Evolutionary conservation across 2,329 filamentous ascomycete genomes (phyloP).

Genomic region (Atkinsonella hypoxylon): DNA sequence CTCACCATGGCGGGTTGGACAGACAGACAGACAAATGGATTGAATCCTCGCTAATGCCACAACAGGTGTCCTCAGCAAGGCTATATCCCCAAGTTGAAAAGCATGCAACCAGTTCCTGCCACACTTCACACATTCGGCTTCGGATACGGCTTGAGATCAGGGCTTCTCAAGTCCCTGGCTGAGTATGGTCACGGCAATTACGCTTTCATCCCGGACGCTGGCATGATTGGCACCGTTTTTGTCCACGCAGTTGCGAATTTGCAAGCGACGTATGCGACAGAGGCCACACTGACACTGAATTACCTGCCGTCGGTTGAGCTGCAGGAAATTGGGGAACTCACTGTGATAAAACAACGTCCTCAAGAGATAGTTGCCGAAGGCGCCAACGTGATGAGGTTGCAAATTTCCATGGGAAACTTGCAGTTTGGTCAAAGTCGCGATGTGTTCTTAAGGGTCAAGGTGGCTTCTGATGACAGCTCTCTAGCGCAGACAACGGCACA

Average conservation of each 20-base stretch:
- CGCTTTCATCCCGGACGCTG: conserved; percentile 48
- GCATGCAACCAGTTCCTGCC: conserved; percentile 27
- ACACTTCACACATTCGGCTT: conserved; percentile 29
- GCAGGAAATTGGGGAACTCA: conserved; percentile 25
- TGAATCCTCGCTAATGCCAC: not conserved
- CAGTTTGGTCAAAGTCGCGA: conserved; percentile 51
- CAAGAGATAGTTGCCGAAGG: not conserved
- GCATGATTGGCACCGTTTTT: conserved; percentile 53
- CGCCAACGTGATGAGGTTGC: conserved; percentile 17
- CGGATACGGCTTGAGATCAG: conserved; percentile 25
- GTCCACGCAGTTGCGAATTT: conserved; percentile 50
- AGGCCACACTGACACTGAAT: conserved; percentile 29
- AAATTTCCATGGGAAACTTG: conserved; percentile 36
- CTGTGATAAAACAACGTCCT: conserved; percentile 23
- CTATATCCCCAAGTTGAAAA: conserved; percentile 41
- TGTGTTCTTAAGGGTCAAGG: conserved; percentile 31
- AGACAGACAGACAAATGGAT: too few relatives aligned
- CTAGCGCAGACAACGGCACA: not conserved
- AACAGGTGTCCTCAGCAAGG: conserved; percentile 34
- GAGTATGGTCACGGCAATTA: conserved; percentile 46
- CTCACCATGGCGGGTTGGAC: too few relatives aligned
- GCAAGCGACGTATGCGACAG: conserved; percentile 43
- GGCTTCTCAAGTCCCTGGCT: conserved; percentile 46
- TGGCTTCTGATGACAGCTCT: conserved; percentile 8
- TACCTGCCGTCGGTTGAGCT: conserved; percentile 26